Conservation (phyloP, 495 filamentous ascomycete genomes). For the Tuber borchii region DNA sequence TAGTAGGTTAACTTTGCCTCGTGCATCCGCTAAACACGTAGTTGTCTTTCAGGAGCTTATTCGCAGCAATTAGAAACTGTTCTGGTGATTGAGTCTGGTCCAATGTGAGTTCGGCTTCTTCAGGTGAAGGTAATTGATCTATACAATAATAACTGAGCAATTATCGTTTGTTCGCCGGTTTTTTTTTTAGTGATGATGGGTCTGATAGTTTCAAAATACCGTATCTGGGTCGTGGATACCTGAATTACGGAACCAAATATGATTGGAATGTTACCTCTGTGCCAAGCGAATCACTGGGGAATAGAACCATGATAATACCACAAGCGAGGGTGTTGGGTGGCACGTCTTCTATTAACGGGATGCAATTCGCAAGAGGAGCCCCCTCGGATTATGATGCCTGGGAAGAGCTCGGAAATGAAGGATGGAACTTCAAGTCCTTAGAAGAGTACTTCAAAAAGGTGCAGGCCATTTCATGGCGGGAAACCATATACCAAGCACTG, state of each 20-base stretch:
- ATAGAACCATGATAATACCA: slow-evolving; percentile 41
- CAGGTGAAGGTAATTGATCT: neutral
- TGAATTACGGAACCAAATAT: slow-evolving; percentile 11
- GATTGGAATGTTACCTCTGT: slow-evolving; percentile 23
- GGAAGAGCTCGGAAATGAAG: slow-evolving; percentile 55
- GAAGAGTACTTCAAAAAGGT: slow-evolving; percentile 56
- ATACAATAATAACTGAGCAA: neutral
- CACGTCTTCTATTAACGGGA: slow-evolving; percentile 46
- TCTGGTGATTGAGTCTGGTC: slow-evolving; percentile 46
- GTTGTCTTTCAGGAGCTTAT: neutral
- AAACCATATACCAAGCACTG: neutral
- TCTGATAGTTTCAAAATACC: neutral
- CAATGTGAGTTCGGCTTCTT: slow-evolving; percentile 39
- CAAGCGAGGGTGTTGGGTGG: slow-evolving; percentile 47
- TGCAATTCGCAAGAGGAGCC: slow-evolving; percentile 48
- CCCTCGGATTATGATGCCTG: slow-evolving; percentile 53
- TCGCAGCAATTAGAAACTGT: slow-evolving; percentile 42
- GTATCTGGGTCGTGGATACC: neutral
- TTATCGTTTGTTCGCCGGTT: neutral
- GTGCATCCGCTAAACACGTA: neutral
- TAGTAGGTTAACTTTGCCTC: slow-evolving; percentile 25
- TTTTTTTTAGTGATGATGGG: neutral
- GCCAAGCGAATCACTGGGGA: slow-evolving; percentile 28
- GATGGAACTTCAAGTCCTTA: slow-evolving; percentile 58
- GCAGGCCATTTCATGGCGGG: neutral